Evolutionary conservation across 208 protist species (phyloP).

Genomic region (Acanthamoeba healyi): DNA sequence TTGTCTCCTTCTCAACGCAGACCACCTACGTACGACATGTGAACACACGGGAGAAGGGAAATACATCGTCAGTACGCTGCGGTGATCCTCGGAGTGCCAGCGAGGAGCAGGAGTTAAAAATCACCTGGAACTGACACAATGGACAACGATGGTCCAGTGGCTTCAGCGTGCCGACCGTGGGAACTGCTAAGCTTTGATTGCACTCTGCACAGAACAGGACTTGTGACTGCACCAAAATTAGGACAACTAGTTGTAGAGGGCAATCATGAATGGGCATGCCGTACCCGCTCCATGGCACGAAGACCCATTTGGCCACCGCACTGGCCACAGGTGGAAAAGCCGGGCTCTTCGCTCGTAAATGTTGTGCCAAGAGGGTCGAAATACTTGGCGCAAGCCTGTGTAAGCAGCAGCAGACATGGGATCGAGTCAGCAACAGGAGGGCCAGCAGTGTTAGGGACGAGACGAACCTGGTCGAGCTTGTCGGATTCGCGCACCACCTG

Average conservation of each 20-base stretch:
- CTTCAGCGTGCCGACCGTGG: neutral
- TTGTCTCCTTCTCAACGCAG: neutral
- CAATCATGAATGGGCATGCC: neutral
- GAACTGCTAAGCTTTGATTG: conserved; percentile 34
- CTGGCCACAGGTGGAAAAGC: conserved; percentile 12
- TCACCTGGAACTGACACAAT: conserved; percentile 39
- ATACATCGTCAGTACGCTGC: neutral
- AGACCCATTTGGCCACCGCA: conserved; percentile 6
- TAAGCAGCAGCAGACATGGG: neutral
- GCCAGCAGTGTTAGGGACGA: neutral
- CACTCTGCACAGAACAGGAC: conserved; percentile 45
- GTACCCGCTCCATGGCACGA: conserved; percentile 23
- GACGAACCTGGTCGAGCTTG: conserved; percentile 57
- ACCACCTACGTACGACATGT: neutral
- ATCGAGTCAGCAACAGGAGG: neutral
- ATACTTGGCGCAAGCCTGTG: conserved; percentile 41
- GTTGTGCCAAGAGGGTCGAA: conserved; percentile 27
- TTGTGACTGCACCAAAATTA: neutral
- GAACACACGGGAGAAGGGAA: neutral
- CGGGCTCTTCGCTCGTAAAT: conserved; percentile 5
- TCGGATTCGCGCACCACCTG: neutral
- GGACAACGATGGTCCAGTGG: conserved; percentile 23
- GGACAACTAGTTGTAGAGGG: neutral
- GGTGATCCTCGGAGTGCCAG: neutral
- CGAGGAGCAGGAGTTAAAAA: too few species aligned